These are phyloP conservation scores for Knoxdaviesia capensis DNA, from an alignment of 2,329 filamentous ascomycete species.

Conservation along the genomic window DNA sequence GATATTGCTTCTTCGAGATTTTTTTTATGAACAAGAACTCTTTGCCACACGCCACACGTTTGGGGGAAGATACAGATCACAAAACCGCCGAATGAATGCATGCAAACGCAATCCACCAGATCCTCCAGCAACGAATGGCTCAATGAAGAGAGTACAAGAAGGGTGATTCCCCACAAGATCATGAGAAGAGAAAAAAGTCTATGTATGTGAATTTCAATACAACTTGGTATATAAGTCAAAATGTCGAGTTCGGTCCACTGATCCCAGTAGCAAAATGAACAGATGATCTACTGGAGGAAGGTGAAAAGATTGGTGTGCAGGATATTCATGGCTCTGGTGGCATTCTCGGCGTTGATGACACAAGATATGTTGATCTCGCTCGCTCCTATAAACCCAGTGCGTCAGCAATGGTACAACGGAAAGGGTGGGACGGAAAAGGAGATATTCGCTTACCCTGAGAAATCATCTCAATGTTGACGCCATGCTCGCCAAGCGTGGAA, in stretches of 20 bases:
- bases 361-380: conserved; percentile 99
- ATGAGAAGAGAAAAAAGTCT: not conserved
- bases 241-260: too few species aligned
- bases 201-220: too few species aligned
- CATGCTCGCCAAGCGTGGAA: conserved; percentile 76
- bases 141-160: too few species aligned
- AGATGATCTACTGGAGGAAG: conserved; percentile 52
- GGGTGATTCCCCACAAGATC: not conserved
- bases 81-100: too few species aligned
- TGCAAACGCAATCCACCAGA: too few species aligned
- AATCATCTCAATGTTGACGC: conserved; percentile 98
- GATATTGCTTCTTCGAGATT: too few species aligned
- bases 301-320: conserved; percentile 94
- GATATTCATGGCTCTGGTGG: conserved; percentile 85
- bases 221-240: too few species aligned
- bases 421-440: conserved; percentile 2
- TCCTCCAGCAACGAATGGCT: too few species aligned
- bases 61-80: too few species aligned
- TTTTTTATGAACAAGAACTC: too few species aligned
- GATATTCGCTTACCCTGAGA: conserved; percentile 70
- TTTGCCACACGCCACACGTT: too few species aligned
- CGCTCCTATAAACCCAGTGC: conserved; percentile 40
- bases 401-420: not conserved
- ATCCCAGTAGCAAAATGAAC: not conserved
- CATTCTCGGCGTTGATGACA: conserved; percentile 81